Evolutionary conservation across 495 filamentous ascomycete species (phyloP), one percentile per base, ranked within the genome.

Genomic region (Neurospora cerealis): DNA sequence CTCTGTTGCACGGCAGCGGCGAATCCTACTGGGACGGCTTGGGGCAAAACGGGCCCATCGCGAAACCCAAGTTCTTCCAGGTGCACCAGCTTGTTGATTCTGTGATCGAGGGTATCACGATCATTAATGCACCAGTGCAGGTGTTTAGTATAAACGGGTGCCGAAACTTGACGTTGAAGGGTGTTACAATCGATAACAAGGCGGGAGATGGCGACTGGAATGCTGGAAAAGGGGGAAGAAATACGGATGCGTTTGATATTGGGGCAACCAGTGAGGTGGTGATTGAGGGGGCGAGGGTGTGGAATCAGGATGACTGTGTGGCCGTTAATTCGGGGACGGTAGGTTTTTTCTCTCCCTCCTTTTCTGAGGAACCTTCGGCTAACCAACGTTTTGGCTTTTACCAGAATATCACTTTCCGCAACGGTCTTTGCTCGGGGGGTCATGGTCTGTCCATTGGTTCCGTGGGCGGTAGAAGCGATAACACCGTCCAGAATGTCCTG

Each of bases 391-490:
- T 28, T 54, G 2, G 10, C 4, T 54, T 54, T 13, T 6, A 5
- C 3, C 24, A 76, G 70, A 84, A 86, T 77, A 89, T 90, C 75
- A 80, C 82, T 13, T 88, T 90, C 79, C 85, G 83, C 17, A 83
- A 84, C n/a, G 86, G 85, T 21, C 79, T 78, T 71, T 82, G 87
- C 82, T 86, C 83, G 41, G 89, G 89, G 13, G 89, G 89, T n/a
- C 89, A 91, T 79, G 89, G 90, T n/a, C 80, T 92, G 15, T 89
- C 87, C 71, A 91, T 93, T 74, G 90, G 91, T n/a, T 90, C 87
- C 21, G 88, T 93, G 24, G 90, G 91, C 44, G 88, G 87, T 6
- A 87, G 89, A n/a, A 76, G 74, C 44, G 81, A 89, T 79, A 92
- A 92, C 85, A 86, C 77, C 37, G 90, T 91, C 73, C 74, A 81